Conservation (phyloP, 2,329 filamentous ascomycete species). For the Pseudogymnoascus verrucosus region DNA sequence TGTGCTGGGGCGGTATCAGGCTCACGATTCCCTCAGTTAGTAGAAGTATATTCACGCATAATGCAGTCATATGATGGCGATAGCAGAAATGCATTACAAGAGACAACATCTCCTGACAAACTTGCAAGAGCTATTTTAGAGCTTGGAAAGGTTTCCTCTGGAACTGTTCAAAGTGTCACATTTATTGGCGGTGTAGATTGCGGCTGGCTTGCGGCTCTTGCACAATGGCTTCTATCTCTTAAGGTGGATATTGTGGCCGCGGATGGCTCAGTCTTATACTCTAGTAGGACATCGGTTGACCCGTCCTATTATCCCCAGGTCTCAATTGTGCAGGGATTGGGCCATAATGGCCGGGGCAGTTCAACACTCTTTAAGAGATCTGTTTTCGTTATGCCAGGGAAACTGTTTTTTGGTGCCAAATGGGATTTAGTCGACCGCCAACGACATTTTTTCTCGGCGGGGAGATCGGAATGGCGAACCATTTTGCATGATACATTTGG, state of each 20-base stretch:
- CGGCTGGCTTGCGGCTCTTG: slow-evolving; percentile 19
- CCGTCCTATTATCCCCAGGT: not conserved
- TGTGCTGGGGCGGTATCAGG: slow-evolving; percentile 12
- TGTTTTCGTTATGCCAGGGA: not conserved
- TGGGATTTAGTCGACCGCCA: not conserved
- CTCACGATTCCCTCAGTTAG: slow-evolving; percentile 3
- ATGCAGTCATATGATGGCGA: not conserved
- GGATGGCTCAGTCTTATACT: not conserved
- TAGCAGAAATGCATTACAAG: not conserved
- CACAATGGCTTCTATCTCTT: slow-evolving; percentile 15
- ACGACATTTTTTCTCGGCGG: not conserved
- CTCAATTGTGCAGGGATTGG: not conserved
- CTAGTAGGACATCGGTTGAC: not conserved
- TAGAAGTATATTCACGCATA: not conserved
- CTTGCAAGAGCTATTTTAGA: slow-evolving; percentile 8
- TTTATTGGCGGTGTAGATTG: slow-evolving; percentile 16
- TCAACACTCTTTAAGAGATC: not conserved
- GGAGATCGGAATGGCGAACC: not conserved
- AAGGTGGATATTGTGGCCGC: slow-evolving; percentile 9
- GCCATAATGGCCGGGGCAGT: not conserved
- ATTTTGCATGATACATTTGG: not conserved
- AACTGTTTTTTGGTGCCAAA: not conserved
- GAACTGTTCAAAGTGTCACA: slow-evolving; percentile 10
- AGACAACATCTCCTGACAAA: not conserved
- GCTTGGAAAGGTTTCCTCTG: slow-evolving; percentile 10